Conservation (phyloP, 148 eudicot genomes). For the Diospyros lotus region DNA sequence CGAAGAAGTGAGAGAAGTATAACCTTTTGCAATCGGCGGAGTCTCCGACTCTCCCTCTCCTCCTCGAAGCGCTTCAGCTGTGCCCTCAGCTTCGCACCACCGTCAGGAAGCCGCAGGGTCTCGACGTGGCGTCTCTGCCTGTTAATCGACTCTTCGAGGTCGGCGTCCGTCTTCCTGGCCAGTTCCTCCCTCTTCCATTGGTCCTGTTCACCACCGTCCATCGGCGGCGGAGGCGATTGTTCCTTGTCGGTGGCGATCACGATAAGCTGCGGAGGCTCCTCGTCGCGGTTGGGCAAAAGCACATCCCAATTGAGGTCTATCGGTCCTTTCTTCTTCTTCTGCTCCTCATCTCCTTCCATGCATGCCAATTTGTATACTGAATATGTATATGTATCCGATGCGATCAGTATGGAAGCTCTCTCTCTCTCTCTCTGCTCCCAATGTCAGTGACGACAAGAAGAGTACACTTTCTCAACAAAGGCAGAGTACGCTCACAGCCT, state of each 20-base stretch:
- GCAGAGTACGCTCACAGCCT: no score
- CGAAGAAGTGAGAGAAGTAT: not conserved
- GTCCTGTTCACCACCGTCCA: constrained; percentile 4
- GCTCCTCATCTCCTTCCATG: not conserved
- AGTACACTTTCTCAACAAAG: no score
- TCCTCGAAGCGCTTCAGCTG: constrained; percentile 6
- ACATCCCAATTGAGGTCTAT: not conserved
- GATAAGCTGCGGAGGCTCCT: constrained; percentile 22
- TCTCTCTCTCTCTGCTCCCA: constrained; percentile 4
- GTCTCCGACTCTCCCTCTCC: constrained; percentile 26
- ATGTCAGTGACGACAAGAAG: no score
- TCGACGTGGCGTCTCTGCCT: not conserved
- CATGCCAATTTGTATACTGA: not conserved
- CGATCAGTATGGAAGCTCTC: not conserved
- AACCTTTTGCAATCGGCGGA: constrained; percentile 10
- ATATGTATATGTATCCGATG: not conserved
- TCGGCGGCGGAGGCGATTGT: not conserved
- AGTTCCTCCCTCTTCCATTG: constrained; percentile 10
- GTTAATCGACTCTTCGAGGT: constrained; percentile 4
- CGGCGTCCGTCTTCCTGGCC: not conserved
- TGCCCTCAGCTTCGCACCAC: constrained; percentile 25
- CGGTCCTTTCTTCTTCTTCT: not conserved
- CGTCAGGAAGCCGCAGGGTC: constrained; percentile 7
- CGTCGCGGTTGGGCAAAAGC: constrained; percentile 5
- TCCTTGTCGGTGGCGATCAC: constrained; percentile 17